Base-by-base conservation (phyloP, 192 early-diverging fungal species). In the Backusella tuberculispora region DNA sequence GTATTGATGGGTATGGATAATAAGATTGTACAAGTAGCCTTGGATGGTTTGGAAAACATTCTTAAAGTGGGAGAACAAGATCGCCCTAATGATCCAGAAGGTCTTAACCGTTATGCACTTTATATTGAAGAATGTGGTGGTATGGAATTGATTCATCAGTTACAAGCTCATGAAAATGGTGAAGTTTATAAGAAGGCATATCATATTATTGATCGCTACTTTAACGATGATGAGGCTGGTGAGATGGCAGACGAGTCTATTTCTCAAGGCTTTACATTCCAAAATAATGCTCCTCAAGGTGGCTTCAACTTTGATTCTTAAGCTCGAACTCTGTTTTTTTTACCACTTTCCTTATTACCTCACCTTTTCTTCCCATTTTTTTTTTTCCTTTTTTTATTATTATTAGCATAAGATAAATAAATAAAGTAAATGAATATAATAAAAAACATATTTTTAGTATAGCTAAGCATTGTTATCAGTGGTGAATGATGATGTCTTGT, bases 271-370 rank as follows among this genome's bases (percentile, higher is more conserved):
- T 97, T 93, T 75, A 85, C 85, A 72, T 95, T 97, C 90, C 83
- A 88, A 72, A 78, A 79, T 83, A 72, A 83, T 43, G 85, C 76
- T 21, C 93, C 92, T 64, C 85, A 88, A 74, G 89, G 90, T 63
- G 90, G 90, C 66, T 95, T 92, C 86, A 85, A 91, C 80, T 95
- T 95, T 92, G 83, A 84, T 34, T 44, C 69, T 46, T 77, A 48
- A 71, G 6, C 14, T 46, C 13, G 3, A 14, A 14, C 0, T 14
- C 9, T 46, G 1, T 50, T 21, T 43, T 43, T 10, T 43, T 9
- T 10, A 43, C 10, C 42, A 4, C 42, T 43, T 43, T 43, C 42
- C 42, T 34, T 43, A 19, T 21, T 50, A 4, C n/a, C 48, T 50
- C 6, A 8, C 8, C 14, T 26, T 8, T 4, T 3, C 6, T 10